A percentile compares a stretch with the other conserved stretches of the same genome.
phyloP scores from a whole-genome alignment of 768 basidiomycete species.

The Crepidotus variabilis region DNA sequence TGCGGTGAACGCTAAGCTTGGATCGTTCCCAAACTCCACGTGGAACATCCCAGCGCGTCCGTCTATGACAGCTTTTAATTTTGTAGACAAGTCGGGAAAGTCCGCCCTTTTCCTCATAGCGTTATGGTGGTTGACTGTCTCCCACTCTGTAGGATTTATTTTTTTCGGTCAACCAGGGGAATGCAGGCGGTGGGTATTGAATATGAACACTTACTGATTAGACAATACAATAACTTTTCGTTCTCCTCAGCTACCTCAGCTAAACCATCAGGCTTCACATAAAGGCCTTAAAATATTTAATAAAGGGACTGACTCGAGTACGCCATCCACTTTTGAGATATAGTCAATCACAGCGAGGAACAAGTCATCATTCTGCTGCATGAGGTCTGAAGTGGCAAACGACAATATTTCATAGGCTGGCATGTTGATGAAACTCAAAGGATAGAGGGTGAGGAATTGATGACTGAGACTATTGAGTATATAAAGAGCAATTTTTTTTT shows the following conservation, averaged over 20 bases:
- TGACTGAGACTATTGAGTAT: too few relatives aligned
- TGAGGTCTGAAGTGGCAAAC: not conserved
- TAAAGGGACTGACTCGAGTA: not conserved
- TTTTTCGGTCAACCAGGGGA: not conserved
- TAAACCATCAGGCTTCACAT: not conserved
- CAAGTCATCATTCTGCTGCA: not conserved
- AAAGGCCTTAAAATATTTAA: not conserved
- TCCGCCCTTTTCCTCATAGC: conserved; percentile 12
- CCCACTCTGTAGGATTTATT: conserved; percentile 10
- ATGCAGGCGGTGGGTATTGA: too few relatives aligned
- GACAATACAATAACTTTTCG: conserved; percentile 2
- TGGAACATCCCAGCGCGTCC: conserved; percentile 10
- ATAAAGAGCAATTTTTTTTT: too few relatives aligned
- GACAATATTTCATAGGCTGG: not conserved
- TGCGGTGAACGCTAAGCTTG: conserved; percentile 7
- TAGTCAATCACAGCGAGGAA: not conserved
- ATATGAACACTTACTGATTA: conserved; percentile 9
- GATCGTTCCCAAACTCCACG: conserved; percentile 14
- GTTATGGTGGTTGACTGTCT: conserved; percentile 11
- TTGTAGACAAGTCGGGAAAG: conserved; percentile 8
- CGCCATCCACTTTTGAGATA: not conserved
- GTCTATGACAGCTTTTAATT: conserved; percentile 8
- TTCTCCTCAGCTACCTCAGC: conserved; percentile 12
- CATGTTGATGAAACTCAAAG: too few relatives aligned
- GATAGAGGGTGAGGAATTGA: too few relatives aligned